phyloP scores from a whole-genome alignment of 148 eudicot species.

The Chenopodium album region DNA sequence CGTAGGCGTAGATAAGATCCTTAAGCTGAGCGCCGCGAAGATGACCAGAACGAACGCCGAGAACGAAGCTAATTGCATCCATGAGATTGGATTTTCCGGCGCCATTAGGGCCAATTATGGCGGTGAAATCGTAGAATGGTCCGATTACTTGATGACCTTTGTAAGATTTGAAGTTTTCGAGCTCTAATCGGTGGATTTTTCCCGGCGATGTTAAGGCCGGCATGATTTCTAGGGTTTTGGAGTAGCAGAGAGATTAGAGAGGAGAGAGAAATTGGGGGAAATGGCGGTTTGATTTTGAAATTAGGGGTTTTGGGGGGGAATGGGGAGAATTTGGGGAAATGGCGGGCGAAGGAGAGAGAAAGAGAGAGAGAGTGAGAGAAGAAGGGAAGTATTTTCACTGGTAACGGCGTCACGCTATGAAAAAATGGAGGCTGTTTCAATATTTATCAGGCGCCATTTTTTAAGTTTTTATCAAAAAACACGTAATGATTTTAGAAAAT shows the following conservation, averaged over 20 bases:
- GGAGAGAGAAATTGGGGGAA: constrained; percentile 1
- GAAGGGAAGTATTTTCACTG: no score
- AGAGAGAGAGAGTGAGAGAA: neutral
- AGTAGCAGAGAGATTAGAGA: neutral
- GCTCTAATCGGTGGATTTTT: constrained; percentile 75
- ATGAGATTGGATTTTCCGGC: constrained; percentile 94
- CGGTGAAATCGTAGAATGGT: constrained; percentile 90
- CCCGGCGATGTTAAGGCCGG: constrained; percentile 53
- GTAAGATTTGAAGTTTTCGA: constrained; percentile 94
- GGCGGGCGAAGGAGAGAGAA: constrained; percentile 24
- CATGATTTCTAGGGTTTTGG: constrained; percentile 37
- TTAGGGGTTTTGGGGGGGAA: neutral
- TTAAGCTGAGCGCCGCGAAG: constrained; percentile 87
- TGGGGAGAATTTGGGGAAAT: constrained; percentile 18
- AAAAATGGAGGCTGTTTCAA: no score
- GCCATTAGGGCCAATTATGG: constrained; percentile 97
- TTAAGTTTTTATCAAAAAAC: no score
- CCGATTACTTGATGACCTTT: constrained; percentile 82
- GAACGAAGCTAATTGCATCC: constrained; percentile 98
- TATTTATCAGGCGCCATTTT: neutral
- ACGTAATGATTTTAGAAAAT: no score
- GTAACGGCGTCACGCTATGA: neutral
- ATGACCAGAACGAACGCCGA: constrained; percentile 82
- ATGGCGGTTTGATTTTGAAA: neutral
- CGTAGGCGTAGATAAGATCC: constrained; percentile 77